Base-by-base conservation (phyloP, 208 protist genomes). In the Crithidia bombi region DNA sequence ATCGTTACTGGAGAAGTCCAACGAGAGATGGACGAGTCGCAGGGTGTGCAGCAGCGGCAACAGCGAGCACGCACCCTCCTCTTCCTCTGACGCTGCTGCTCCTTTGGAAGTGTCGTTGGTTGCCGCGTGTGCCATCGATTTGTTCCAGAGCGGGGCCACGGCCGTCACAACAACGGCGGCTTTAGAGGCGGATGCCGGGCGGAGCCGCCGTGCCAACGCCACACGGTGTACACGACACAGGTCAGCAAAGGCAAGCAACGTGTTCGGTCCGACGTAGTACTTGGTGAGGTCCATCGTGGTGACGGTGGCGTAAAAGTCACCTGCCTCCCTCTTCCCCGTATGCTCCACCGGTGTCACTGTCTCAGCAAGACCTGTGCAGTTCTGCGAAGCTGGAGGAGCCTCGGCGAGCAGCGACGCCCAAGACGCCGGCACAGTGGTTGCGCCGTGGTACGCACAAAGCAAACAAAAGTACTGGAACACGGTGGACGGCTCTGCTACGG, bases 181-280 rank as follows among this genome's bases (percentile, higher is more conserved):
- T 11, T 1, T 23, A 10, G 35, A 25, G n/a, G 38, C 26, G 43
- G n/a, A n/a, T n/a, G n/a, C n/a, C n/a, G n/a, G n/a, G n/a, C n/a
- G n/a, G n/a, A n/a, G 38, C 30, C 36, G 21, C 6, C 15, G 28
- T 12, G 63, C 46, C 33, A 64, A n/a, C 0, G 23, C 51, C 0
- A 76, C 70, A 7, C 63, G 26, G 63, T 63, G 70, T 19, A 83
- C 78, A n/a, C 78, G 73, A 12, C 74, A 58, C 44, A 83, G 19
- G 32, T 83, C 78, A 7, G 68, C 78, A 14, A 83, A 44, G 61
- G 67, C 78, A 19, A 83, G 69, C 3, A 83, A 56, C 63, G 28
- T 65, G 1, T 44, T 50, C 17, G 73, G 70, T 5, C 78, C 78
- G 14, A 73, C 62, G 58, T 83, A 83, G 44, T 52, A 69, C 19